Evolutionary conservation across 2,329 filamentous ascomycete species (phyloP), one percentile per base, ranked within the genome.

Genomic region (Phyllosticta citrichinensis): DNA sequence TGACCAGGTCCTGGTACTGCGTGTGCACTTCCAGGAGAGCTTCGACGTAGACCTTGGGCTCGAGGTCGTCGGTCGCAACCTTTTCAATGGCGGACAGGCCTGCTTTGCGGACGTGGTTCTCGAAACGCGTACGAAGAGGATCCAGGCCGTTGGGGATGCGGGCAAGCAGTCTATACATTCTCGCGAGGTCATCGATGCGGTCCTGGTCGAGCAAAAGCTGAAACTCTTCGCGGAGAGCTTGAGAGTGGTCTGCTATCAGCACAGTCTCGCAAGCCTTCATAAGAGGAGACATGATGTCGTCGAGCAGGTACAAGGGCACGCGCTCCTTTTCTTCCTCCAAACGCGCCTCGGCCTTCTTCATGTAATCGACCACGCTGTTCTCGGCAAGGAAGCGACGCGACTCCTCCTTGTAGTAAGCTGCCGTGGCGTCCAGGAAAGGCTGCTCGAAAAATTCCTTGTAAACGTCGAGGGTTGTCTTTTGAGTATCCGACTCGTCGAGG

Each of bases 311-410:
- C 70, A 97, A 85, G 65, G 86, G 86, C 10, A 99, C 94, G 25
- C 94, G 89, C 71, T 93, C 90, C 76, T 96, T 94, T 75, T 99
- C 94, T 75, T 99, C 94, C 8, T 90, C 85, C 63, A 99, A 77
- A 33, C 94, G 87, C 52, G 85, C 77, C 76, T 97, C 93, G 0
- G 94, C 95, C 82, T 99, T 99, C 81, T 97, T 97, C 94, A 99
- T 97, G 77, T 97, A 99, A 71, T 99, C 94, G 35, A 99, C 92
- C 3, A 99, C 91, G 65, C 89, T 96, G 73, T 99, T 99, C 74
- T 97, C 93, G 11, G 91, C 89, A 35, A 99, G 85, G 71, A 99
- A 99, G 65, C 91, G 88, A 68, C 91, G 90, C 20, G 94, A 97
- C 74, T 99, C 95, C 54, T 88, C 86, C 67, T 91, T 82, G 74